Evolutionary conservation across 495 filamentous ascomycete genomes (phyloP), one percentile per base, ranked within the genome.

Genomic region (Neurospora sublineolata): DNA sequence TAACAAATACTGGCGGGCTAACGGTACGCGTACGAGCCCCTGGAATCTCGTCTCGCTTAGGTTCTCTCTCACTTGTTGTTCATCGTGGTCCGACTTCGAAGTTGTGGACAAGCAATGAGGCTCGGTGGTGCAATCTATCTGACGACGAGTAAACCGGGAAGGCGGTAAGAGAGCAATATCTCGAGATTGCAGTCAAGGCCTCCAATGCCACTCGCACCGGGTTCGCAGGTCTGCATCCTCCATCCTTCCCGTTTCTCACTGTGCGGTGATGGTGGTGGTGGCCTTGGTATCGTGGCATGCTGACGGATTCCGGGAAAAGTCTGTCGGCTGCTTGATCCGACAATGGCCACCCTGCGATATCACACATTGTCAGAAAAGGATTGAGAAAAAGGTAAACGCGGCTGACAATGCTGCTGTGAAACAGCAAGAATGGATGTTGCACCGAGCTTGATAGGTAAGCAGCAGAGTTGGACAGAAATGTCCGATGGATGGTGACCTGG

Each of bases 101-200:
- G 27, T 30, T 8, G 6, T 69, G 69, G 46, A 42, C 37, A 73
- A 73, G 37, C 60, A 52, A 42, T 14, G 27, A 8, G n/a, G 52
- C 68, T 70, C 40, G 38, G 70, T 20, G 69, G 52, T 60, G 52
- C 52, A 33, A 41, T 16, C 10, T 37, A 46, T 69, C 68, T 33
- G 40, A 69, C 37, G 69, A 69, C 11, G 39, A 37, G 69, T 27
- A 67, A 76, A 74, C 74, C 72, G 73, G 74, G 74, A 72, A 73
- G 18, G 37, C 37, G 69, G 70, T 52, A 37, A 39, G 70, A 73
- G 70, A 18, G 60, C 71, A 77, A 77, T 76, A 69, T 77, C 68
- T 68, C 46, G 69, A 73, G 20, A 74, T 74, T 77, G 72, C 67
- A 23, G 42, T 70, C 70, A 74, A 70, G 67, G 67, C 52, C 52